Conservation (phyloP, 176 grass and related monocot species). For the Oryza nivara region DNA sequence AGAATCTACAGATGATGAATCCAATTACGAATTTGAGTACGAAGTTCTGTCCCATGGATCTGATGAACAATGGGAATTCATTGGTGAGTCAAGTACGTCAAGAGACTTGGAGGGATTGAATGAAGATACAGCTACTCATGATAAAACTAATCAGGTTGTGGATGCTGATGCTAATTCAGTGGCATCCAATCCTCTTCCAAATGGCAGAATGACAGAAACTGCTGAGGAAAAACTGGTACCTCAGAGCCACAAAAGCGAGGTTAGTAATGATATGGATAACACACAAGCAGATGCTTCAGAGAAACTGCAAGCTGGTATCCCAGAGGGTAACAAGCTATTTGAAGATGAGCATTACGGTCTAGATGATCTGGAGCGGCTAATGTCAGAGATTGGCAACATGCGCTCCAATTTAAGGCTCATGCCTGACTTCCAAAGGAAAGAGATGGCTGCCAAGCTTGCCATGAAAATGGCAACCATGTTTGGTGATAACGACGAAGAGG, state of each 20-base stretch:
- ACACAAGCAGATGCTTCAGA: slow-evolving; percentile 19
- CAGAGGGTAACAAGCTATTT: slow-evolving; percentile 23
- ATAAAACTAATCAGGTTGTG: slow-evolving; percentile 25
- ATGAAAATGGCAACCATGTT: slow-evolving; percentile 96
- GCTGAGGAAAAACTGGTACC: slow-evolving; percentile 21
- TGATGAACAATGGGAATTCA: slow-evolving; percentile 71
- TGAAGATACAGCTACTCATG: slow-evolving; percentile 44
- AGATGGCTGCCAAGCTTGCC: slow-evolving; percentile 84
- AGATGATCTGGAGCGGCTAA: slow-evolving; percentile 78
- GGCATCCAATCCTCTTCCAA: slow-evolving; percentile 35
- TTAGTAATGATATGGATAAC: slow-evolving; percentile 12
- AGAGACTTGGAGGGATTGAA: slow-evolving; percentile 50
- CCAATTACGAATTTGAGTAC: slow-evolving; percentile 77
- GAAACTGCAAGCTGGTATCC: slow-evolving; percentile 33
- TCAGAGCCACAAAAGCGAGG: slow-evolving; percentile 23
- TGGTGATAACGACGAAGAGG: slow-evolving; percentile 72
- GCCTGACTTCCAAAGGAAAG: slow-evolving; percentile 88
- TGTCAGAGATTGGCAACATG: slow-evolving; percentile 89
- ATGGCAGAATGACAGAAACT: slow-evolving; percentile 40
- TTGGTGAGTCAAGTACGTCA: slow-evolving; percentile 53
- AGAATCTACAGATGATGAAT: slow-evolving; percentile 89
- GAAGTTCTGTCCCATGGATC: slow-evolving; percentile 92
- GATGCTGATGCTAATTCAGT: slow-evolving; percentile 23
- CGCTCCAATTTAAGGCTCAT: slow-evolving; percentile 84
- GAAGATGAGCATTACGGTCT: slow-evolving; percentile 75